Evolutionary conservation across 2,329 filamentous ascomycete species (phyloP), one percentile per base, ranked within the genome.

Genomic region (Boeremia exigua): DNA sequence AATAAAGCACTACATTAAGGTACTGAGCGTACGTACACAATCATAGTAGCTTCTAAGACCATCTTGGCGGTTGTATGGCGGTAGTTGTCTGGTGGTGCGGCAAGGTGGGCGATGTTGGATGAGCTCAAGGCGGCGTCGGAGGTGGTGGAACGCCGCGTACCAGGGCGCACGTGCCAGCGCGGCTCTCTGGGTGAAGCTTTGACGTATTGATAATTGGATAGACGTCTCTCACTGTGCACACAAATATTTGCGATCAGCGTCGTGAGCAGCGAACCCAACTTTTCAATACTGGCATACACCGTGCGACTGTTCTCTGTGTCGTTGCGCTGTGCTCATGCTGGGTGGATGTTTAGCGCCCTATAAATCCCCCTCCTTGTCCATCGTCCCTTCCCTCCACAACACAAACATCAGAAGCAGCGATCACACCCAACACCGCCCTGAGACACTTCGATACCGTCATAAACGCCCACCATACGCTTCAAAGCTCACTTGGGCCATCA

Each of bases 21-120:
- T n/a, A 23, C 1, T 33, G 8, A 28, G 19, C 4, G 38, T 48
- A 52, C 76, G 23, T 74, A 82, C 84, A 98, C 88, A 78, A 99
- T 91, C 93, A 99, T 98, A 62, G 96, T 96, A 81, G 95, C 96
- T 88, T 99, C 95, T 79, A 99, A 88, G 80, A 89, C 91, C 95
- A 99, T 99, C 74, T 84, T 93, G 87, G 77, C 79, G 58, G 54
- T 37, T 47, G 44, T 47, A 49, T 58, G 49, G 52, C 28, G 53
- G 34, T 39, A 15, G 15, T 23, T 37, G 58, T 49, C 34, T 54
- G 49, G 37, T 50, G 29, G 39, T 34, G 56, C 45, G 51, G 48
- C 43, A 51, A 56, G 40, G 53, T 48, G 51, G 43, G 48, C 53
- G 60, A 39, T 54, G 60, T 59, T 57, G 62, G 57, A 56, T 60